Conservation (phyloP, 192 early-diverging fungal species). For the Gryganskiella cystojenkinii region DNA sequence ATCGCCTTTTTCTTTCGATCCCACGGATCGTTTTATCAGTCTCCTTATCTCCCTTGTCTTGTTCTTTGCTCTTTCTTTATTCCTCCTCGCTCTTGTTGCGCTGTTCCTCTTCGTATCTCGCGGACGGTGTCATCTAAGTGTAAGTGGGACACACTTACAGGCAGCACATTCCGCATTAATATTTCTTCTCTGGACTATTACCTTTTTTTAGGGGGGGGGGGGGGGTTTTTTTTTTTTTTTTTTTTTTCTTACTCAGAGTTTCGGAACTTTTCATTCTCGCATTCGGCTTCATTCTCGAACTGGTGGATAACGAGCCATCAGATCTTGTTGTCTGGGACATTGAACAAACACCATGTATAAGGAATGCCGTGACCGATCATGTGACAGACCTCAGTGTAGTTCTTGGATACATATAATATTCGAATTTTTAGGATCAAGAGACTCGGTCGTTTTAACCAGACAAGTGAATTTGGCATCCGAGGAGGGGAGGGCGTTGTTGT, state of each 20-base stretch:
- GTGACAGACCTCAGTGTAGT: background rate
- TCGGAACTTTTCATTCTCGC: background rate
- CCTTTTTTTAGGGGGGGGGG: no score
- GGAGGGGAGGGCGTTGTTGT: background rate
- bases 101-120: background rate
- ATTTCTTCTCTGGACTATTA: no score
- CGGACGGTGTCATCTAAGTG: no score
- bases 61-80: background rate
- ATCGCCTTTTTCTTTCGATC: no score
- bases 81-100: background rate
- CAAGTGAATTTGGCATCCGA: constrained; percentile 7
- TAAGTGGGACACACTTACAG: no score
- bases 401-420: background rate
- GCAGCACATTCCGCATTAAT: no score
- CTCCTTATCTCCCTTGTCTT: background rate
- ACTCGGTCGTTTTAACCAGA: constrained; percentile 13
- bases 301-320: constrained; percentile 12
- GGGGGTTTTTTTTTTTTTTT: no score
- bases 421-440: constrained; percentile 22
- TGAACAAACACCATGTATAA: constrained; percentile 8
- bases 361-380: constrained; percentile 3
- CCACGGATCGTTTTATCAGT: no score
- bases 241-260: background rate
- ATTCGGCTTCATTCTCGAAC: constrained; percentile 1
- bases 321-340: constrained; percentile 10